Conservation (phyloP, 192 early-diverging fungal species). For the Rhizoclosmatium globosum region DNA sequence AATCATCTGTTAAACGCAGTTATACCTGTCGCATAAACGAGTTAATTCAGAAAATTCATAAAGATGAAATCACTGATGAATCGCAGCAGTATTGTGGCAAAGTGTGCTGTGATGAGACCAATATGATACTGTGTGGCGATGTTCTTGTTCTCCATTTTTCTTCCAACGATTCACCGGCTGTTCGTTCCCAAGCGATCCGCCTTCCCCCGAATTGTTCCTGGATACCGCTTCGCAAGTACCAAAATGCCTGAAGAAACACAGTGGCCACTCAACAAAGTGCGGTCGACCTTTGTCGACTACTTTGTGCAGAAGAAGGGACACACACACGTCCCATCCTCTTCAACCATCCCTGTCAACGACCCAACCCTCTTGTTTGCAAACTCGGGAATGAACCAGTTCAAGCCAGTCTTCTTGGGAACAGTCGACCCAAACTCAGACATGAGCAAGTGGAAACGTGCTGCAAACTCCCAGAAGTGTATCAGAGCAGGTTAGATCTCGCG, state of each 20-base stretch:
- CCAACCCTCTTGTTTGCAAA: constrained; percentile 88
- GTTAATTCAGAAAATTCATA: too few species aligned
- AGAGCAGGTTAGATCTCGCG: constrained; percentile 78
- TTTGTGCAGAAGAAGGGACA: constrained; percentile 79
- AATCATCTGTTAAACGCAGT: too few species aligned
- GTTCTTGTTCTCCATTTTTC: background rate
- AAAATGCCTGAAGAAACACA: background rate
- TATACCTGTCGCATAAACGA: too few species aligned
- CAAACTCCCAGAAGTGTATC: constrained; percentile 98
- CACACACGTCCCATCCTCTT: constrained; percentile 82
- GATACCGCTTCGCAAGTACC: background rate
- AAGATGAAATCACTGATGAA: too few species aligned
- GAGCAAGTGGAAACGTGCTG: constrained; percentile 89
- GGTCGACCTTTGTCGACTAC: constrained; percentile 88
- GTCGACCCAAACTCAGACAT: constrained; percentile 93
- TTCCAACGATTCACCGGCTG: background rate
- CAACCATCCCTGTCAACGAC: constrained; percentile 94
- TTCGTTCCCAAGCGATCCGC: background rate
- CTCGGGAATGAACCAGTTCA: constrained; percentile 69
- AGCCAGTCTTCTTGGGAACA: constrained; percentile 95
- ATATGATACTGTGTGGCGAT: background rate
- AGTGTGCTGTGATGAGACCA: too few species aligned
- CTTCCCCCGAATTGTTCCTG: background rate
- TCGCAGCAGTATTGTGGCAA: too few species aligned
- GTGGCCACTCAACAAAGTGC: constrained; percentile 85